Evolutionary conservation across 1,284 basidiomycete genomes (phyloP), one percentile per base, ranked within the genome.

Genomic region (Trametes sp.): DNA sequence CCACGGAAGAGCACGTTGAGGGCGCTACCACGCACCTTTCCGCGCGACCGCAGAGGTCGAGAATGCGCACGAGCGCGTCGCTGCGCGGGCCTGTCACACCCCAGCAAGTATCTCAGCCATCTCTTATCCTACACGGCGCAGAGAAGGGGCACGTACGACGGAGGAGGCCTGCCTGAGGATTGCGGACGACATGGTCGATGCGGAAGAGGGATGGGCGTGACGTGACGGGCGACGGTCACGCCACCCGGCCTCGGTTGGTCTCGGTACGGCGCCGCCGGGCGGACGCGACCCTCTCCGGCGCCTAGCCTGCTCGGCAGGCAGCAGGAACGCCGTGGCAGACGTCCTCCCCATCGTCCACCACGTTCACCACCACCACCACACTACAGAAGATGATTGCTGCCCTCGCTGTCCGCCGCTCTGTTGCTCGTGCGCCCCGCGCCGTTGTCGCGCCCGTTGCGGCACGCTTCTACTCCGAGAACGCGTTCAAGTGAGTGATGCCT

Each of bases 21-120:
- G n/a, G 50, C 38, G 44, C 52, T 46, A 54, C 55, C 57, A 80
- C 84, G 56, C 73, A 91, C 92, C 91, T 82, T 88, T 91, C 78
- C 88, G 89, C 62, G 85, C 76, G 66, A 82, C 82, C 44, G 84
- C 80, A 57, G 89, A 87, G 60, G 87, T 86, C 59, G 89, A 84
- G 78, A 92, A 88, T 44, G 84, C 73, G 71, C 84, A 84, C 62
- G 77, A 72, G 66, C 81, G 80, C 69, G 74, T 70, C 35, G 64
- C 68, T 29, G 72, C 54, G 65, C 82, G 82, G 54, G 76, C 80
- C 73, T 82, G 77, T 61, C 74, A 75, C 79, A 13, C 7, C n/a
- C 31, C 11, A 4, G 14, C 4, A 13, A 6, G 7, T 1, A 2
- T 80, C 62, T 54, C 14, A 54, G 46, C 10, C 9, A 8, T 23